These are phyloP conservation scores for Lachancea meyersii DNA, from an alignment of 805 yeast species.

Conservation along the genomic window DNA sequence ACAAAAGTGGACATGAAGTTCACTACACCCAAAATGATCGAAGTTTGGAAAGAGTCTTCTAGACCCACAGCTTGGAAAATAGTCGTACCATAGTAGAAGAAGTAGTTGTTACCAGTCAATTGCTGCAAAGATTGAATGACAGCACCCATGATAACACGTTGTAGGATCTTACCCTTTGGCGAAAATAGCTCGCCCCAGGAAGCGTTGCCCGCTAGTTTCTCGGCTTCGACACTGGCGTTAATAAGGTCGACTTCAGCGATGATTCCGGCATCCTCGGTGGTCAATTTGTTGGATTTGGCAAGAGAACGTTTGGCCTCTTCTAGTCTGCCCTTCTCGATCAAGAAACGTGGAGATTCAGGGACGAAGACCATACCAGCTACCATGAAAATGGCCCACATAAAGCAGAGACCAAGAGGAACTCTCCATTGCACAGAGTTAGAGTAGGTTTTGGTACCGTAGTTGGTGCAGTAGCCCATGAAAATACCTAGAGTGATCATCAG, in stretches of 20 bases:
- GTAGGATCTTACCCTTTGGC: slow-evolving; percentile 57
- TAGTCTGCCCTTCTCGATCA: slow-evolving; percentile 46
- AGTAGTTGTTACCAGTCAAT: slow-evolving; percentile 60
- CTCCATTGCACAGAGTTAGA: slow-evolving; percentile 59
- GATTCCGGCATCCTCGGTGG: slow-evolving; percentile 49
- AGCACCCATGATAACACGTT: slow-evolving; percentile 45
- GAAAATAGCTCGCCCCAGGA: slow-evolving; percentile 60
- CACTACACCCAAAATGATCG: slow-evolving; percentile 54
- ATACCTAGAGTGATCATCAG: slow-evolving; percentile 69
- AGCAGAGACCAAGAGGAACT: slow-evolving; percentile 58
- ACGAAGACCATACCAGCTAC: slow-evolving; percentile 40
- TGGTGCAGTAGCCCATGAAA: slow-evolving; percentile 70
- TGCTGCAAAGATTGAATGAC: slow-evolving; percentile 60
- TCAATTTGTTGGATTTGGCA: slow-evolving; percentile 52
- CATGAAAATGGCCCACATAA: slow-evolving; percentile 41
- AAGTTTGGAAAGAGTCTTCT: slow-evolving; percentile 51
- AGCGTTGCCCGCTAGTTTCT: slow-evolving; percentile 56
- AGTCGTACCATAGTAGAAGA: slow-evolving; percentile 62
- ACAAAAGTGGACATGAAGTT: slow-evolving; percentile 55
- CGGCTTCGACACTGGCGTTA: slow-evolving; percentile 55
- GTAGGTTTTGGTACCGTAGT: slow-evolving; percentile 47
- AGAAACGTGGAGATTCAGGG: slow-evolving; percentile 73
- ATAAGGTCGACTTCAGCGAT: slow-evolving; percentile 52
- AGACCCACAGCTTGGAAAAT: slow-evolving; percentile 58
- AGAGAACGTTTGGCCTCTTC: slow-evolving; percentile 60